phyloP scores from a whole-genome alignment of 192 early-diverging fungal species.

The Phycomyces blakesleeanus region DNA sequence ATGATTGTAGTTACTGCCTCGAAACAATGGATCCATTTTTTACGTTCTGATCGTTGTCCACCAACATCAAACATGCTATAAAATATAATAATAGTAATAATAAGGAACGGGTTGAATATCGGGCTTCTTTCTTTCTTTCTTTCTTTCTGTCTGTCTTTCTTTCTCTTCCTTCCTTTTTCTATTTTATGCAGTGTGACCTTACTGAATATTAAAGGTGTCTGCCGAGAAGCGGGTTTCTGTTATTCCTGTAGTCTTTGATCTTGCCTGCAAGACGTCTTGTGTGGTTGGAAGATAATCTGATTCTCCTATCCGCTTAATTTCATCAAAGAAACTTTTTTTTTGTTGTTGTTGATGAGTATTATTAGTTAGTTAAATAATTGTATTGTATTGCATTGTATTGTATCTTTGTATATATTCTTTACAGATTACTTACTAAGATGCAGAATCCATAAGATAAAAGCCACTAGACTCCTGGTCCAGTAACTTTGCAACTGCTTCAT shows the following conservation, averaged over 20 bases:
- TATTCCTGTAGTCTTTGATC: constrained; percentile 97
- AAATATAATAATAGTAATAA: too few relatives aligned
- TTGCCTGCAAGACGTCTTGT: constrained; percentile 88
- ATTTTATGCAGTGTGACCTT: constrained; percentile 30
- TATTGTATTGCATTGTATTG: too few relatives aligned
- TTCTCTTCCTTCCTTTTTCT: constrained; percentile 4
- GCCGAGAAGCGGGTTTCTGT: constrained; percentile 90
- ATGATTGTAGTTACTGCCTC: constrained; percentile 77
- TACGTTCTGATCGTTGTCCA: constrained; percentile 65
- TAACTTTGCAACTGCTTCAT: constrained; percentile 53
- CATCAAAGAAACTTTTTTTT: constrained; percentile 91
- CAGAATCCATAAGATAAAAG: constrained; percentile 82
- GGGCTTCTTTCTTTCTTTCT: neutral
- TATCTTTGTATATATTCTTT: constrained; percentile 2
- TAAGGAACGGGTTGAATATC: neutral
- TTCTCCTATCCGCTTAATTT: constrained; percentile 82
- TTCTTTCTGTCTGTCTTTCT: neutral
- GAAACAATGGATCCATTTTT: constrained; percentile 77
- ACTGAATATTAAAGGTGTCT: constrained; percentile 87
- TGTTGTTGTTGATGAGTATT: too few relatives aligned
- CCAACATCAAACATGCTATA: constrained; percentile 73
- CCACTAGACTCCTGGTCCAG: constrained; percentile 59
- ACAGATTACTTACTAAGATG: constrained; percentile 67
- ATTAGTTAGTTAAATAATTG: too few relatives aligned
- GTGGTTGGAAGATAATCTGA: constrained; percentile 87